Base-by-base conservation (phyloP, 306 rosid species). In the Rosa multiflora region DNA sequence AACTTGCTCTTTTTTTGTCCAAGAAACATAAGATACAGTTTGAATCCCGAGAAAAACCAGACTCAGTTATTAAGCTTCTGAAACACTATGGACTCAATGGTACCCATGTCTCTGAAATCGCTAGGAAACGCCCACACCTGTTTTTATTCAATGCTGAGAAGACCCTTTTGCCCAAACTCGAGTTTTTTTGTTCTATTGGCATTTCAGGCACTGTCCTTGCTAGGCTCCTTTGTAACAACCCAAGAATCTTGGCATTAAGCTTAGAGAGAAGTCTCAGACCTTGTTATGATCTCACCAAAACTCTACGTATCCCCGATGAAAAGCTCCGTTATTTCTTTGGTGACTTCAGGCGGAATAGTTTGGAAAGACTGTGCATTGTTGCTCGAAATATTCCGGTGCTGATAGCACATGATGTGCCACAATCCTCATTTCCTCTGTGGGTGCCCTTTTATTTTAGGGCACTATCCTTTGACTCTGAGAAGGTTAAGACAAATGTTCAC, bases 151-250 rank as follows among this genome's bases (percentile, higher is more conserved):
- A 77, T 3, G 56, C 81, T 66, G 74, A 72, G 58, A 40, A 73
- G 39, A 76, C 23, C 53, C 59, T 82, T 63, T 3, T 53, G 10
- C 85, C 75, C 23, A 82, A 82, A 37, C 73, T 82, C 29, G 51
- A 82, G 56, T 77, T 82, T 76, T 39, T 82, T 10, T 3, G 29
- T 39, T 82, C 81, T 4, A n/a, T 70, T 15, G 74, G 81, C 37
- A 14, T 82, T 32, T 72, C 81, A 5, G 62, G 72, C 42, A 56
- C 62, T 71, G 81, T 4, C 42, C 67, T 44, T 51, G 74, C 68
- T 46, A 8, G 37, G 18, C 3, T 77, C 8, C 6, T 76, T 4
- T 29, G 20, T 64, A 5, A 2, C 2, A 37, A 73, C 52, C 77
- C 81, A 14, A 13, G 3, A 0, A 5, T 80, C 8, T 18, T 82